phyloP scores from a whole-genome alignment of 306 rosid species.

The Sechiopsis laciniata region DNA sequence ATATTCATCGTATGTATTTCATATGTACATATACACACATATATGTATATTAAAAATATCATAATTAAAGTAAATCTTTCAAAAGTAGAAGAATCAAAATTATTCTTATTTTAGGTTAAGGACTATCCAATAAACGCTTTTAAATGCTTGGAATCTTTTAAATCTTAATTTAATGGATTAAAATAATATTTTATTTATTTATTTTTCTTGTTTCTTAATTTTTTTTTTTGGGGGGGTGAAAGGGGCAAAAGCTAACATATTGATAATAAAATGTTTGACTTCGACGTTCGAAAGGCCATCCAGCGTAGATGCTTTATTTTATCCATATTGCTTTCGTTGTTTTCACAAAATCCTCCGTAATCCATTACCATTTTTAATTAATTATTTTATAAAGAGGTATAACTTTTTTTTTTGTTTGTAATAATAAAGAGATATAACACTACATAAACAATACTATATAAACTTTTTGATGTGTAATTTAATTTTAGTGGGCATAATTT shows the following conservation, averaged over 20 bases:
- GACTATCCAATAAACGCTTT: too few species aligned
- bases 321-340: not conserved
- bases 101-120: too few species aligned
- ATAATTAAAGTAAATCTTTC: too few species aligned
- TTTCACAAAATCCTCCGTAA: not conserved
- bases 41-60: too few species aligned
- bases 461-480: not conserved
- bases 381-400: not conserved
- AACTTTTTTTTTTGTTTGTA: too few species aligned
- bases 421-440: not conserved
- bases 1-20: too few species aligned
- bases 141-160: not conserved
- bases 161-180: not conserved
- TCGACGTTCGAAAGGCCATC: not conserved
- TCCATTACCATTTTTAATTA: not conserved
- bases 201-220: too few species aligned
- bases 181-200: too few species aligned
- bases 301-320: not conserved
- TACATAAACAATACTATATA: too few species aligned
- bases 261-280: not conserved
- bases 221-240: not conserved
- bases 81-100: too few species aligned
- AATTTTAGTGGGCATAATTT: not conserved
- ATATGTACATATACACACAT: too few species aligned
- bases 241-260: not conserved